Conservation (phyloP, 495 filamentous ascomycete genomes). For the Hypoxylon lenormandii region DNA sequence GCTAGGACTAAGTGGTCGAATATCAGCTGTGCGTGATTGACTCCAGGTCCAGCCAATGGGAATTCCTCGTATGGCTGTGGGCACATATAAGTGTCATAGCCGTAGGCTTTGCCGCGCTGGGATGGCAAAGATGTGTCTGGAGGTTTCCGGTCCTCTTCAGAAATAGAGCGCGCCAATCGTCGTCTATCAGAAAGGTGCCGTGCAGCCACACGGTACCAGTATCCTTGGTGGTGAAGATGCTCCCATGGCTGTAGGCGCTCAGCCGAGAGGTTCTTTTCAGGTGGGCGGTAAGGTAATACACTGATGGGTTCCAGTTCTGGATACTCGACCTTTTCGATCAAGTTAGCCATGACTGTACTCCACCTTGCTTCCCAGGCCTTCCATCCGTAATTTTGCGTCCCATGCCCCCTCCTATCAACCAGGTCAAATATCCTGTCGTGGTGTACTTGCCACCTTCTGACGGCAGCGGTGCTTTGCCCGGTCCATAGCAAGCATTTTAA, state of each 20-base stretch:
- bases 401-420: constrained; percentile 82
- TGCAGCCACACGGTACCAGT: constrained; percentile 81
- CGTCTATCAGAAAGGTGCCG: constrained; percentile 72
- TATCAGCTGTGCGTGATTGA: constrained; percentile 74
- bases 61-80: constrained; percentile 79
- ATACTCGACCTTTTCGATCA: constrained; percentile 73
- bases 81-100: constrained; percentile 88
- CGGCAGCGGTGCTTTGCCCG: constrained; percentile 77
- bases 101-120: constrained; percentile 73
- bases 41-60: constrained; percentile 66
- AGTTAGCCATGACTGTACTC: constrained; percentile 81
- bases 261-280: constrained; percentile 75
- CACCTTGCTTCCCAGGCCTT: constrained; percentile 87
- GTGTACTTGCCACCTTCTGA: constrained; percentile 80
- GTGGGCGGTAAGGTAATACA: constrained; percentile 64
- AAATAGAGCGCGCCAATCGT: constrained; percentile 72
- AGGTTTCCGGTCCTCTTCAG: constrained; percentile 76
- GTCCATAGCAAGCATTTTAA: constrained; percentile 83
- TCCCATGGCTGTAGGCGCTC: constrained; percentile 82
- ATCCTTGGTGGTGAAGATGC: constrained; percentile 84
- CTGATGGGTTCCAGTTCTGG: constrained; percentile 57
- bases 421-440: constrained; percentile 76
- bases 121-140: constrained; percentile 75
- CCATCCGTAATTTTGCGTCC: constrained; percentile 85
- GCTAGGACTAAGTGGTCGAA: constrained; percentile 70